Base-by-base conservation (phyloP, 2,329 filamentous ascomycete genomes). In the Alternaria novae-zelandiae region DNA sequence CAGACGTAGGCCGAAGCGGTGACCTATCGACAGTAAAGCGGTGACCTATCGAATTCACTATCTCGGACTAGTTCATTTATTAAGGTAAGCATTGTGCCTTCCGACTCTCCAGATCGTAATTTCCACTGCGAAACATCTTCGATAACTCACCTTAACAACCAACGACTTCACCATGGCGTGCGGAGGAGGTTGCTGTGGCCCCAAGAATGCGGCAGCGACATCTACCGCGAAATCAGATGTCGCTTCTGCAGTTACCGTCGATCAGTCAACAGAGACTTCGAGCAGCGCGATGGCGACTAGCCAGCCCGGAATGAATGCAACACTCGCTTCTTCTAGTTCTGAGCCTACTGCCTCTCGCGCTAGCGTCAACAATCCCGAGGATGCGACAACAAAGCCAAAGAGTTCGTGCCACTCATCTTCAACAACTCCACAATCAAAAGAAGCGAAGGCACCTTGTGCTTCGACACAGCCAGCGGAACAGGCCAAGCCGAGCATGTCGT, bases 131-230 rank as follows among this genome's bases (percentile, higher is more conserved):
- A 32, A 32, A 32, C 30, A 3, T 32, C 51, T 54, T 17, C 20
- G 12, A 25, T 25, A 25, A 10, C 8, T 6, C 10, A 53, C 20
- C 6, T 53, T 28, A 13, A 36, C 30, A 53, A n/a, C 20, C 20
- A 49, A 41, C 49, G 21, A 57, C 23, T n/a, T 30, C 25, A 64
- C 4, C n/a, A 70, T 70, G 68, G 62, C 66, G 23, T 70, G 68
- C 36, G 58, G 62, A 51, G 66, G 62, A 53, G 62, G 60, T 12
- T 70, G 68, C 46, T 70, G 68, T 46, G 62, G 53, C 23, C 50
- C 59, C 0, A 62, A 55, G 13, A 46, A 61, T 9, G 30, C 43
- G 12, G 21, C 21, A 15, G 9, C 20, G 17, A 20, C 5, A 41
- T 17, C 36, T n/a, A 23, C 21, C 21, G 6, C 46, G 12, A 49